Evolutionary conservation across 2,329 filamentous ascomycete species (phyloP).

Genomic region (Conoideocrella luteorostrata): DNA sequence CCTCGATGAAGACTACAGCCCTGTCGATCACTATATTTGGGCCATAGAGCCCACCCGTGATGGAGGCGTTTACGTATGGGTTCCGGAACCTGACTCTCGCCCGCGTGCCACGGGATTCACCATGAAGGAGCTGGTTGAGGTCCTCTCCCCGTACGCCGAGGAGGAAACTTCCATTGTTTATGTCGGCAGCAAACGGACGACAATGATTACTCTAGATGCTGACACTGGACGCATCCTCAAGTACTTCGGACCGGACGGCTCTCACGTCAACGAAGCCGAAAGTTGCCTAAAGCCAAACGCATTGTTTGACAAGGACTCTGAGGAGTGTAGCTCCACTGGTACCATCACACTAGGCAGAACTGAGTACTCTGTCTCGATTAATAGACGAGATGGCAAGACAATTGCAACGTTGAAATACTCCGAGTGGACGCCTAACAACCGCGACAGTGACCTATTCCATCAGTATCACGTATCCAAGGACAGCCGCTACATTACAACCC

Average conservation of each 20-base stretch:
- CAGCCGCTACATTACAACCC: conserved; percentile 80
- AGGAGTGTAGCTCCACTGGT: conserved; percentile 73
- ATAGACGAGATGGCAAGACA: conserved; percentile 63
- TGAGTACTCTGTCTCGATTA: conserved; percentile 85
- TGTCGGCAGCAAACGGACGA: conserved; percentile 85
- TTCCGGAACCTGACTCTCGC: conserved; percentile 53
- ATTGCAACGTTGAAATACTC: conserved; percentile 89
- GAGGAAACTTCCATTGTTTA: conserved; percentile 70
- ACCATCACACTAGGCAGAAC: conserved; percentile 79
- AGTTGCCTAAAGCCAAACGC: conserved; percentile 68
- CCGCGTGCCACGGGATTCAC: conserved; percentile 64
- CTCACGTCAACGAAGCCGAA: conserved; percentile 60
- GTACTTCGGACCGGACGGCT: conserved; percentile 71
- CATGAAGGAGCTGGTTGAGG: conserved; percentile 83
- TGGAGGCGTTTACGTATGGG: conserved; percentile 81
- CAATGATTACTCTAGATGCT: conserved; percentile 83
- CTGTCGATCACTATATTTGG: conserved; percentile 86
- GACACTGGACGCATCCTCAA: conserved; percentile 75
- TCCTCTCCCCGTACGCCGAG: conserved; percentile 69
- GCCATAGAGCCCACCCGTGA: conserved; percentile 88
- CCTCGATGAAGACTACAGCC: conserved; percentile 50
- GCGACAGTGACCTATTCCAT: conserved; percentile 76
- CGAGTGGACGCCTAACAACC: conserved; percentile 91
- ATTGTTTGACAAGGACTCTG: conserved; percentile 58
- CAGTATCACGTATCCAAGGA: conserved; percentile 80